Evolutionary conservation across 345 rosid species (phyloP), one percentile per base, ranked within the genome.

Genomic region (Barbarea vulgaris): DNA sequence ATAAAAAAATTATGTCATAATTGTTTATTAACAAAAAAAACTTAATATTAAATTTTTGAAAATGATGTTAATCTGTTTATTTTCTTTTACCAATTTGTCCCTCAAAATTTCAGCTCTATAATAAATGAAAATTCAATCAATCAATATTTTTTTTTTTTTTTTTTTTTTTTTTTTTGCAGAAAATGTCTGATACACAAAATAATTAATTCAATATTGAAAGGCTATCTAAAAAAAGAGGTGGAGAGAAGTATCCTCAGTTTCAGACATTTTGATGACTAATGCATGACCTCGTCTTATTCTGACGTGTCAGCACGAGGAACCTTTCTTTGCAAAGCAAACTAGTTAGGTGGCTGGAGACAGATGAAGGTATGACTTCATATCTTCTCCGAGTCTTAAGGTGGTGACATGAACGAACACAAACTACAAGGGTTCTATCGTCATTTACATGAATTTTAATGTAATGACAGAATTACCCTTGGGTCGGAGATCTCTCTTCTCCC

Each of bases 321-420:
- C 55, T 31, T 64, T 56, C 14, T 50, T 28, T 63, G 37, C 9
- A 25, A 18, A 44, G n/a, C 44, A 44, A 57, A 70, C 12, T 2
- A 24, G 62, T 48, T 44, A 17, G 64, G 67, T 67, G 79, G 51
- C 27, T 48, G 9, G 30, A 22, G 34, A 51, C 44, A 73, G 56
- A 28, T 15, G 54, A 41, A 41, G 46, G 10, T 4, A 75, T 42
- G 74, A 69, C 67, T 77, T 6, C 34, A 54, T 62, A 58, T 54
- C 64, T 62, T 53, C 66, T 34, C 70, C 65, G 68, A 75, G 74
- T 67, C 79, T 50, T 59, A 13, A 65, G 72, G 72, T 66, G 72
- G 78, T 56, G 52, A 74, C 64, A 41, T 14, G 34, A 28, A 37
- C 9, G 62, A 31, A 33, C 44, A 58, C 68, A 42, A 12, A 63